Base-by-base conservation (phyloP, 1,139 yeast species). In the Kluyveromyces marxianus region DNA sequence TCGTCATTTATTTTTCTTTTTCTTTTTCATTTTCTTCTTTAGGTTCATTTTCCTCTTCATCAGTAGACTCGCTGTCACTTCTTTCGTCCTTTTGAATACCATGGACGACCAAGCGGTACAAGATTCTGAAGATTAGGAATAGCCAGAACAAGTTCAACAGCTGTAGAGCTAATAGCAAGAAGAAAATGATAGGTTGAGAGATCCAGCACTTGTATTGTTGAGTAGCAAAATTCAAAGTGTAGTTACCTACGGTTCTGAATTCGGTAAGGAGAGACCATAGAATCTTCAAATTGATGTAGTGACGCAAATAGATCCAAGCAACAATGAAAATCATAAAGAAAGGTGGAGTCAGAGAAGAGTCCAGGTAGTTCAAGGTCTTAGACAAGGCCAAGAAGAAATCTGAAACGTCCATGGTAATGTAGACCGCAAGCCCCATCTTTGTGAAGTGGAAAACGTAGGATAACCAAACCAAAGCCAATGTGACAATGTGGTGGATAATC, bases 181-280 rank as follows among this genome's bases (percentile, higher is more conserved):
- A 67, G 60, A 92, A 90, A 2, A 92, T 90, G 62, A 92, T 89
- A 50, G 86, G 84, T 69, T 87, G 95, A 21, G 97, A 84, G 54
- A 94, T 86, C 83, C 87, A 88, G 69, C 97, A 92, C 68, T 94
- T 92, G 72, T 90, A 92, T 66, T 90, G 96, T 64, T 89, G 92
- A 31, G 94, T 82, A n/a, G 76, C 87, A 81, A 90, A 92, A 69
- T 88, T 81, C 57, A 94, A 73, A 47, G 75, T 76, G 69, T 75
- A 89, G 50, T 82, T 81, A 41, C 97, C 97, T 33, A 87, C 88
- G 2, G 94, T 78, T 54, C 74, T 76, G 68, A 86, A 92, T 64
- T 89, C 95, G 27, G 97, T 89, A 46, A 85, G 70, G 32, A 92
- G 83, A 1, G 97, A 89, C 84, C 87, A 87, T 55, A 92, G 74